phyloP scores from a whole-genome alignment of 768 basidiomycete species.

The Suillus subluteus region DNA sequence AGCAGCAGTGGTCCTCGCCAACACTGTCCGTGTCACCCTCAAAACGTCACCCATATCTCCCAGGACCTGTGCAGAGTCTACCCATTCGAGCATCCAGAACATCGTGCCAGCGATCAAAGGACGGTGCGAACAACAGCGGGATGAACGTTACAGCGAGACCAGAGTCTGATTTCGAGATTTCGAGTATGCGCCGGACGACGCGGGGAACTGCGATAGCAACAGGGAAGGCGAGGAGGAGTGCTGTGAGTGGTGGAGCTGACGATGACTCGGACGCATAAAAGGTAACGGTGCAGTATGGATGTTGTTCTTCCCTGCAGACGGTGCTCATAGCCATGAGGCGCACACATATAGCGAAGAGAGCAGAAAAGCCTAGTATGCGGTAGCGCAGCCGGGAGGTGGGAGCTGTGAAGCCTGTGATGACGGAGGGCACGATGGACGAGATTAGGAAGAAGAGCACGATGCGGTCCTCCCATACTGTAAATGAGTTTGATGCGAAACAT shows the following conservation, averaged over 20 bases:
- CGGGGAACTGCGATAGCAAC: constrained; percentile 60
- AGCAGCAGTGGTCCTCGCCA: constrained; percentile 60
- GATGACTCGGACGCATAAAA: constrained; percentile 80
- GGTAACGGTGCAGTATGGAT: constrained; percentile 85
- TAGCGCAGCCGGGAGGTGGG: constrained; percentile 69
- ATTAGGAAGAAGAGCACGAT: constrained; percentile 75
- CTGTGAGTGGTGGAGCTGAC: constrained; percentile 62
- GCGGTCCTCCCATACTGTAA: constrained; percentile 97
- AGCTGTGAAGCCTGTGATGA: constrained; percentile 66
- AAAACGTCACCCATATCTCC: constrained; percentile 48
- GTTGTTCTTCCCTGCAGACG: constrained; percentile 93
- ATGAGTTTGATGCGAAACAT: constrained; percentile 91
- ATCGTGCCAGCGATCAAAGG: constrained; percentile 60
- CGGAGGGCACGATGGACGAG: constrained; percentile 61
- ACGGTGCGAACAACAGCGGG: constrained; percentile 56
- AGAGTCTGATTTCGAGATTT: constrained; percentile 70
- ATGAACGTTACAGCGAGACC: constrained; percentile 73
- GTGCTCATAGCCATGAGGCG: constrained; percentile 83
- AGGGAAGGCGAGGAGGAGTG: constrained; percentile 61
- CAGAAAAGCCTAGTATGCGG: constrained; percentile 75
- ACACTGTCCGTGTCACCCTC: constrained; percentile 56
- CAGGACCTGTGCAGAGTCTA: constrained; percentile 56
- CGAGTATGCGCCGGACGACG: constrained; percentile 57
- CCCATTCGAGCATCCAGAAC: constrained; percentile 87
- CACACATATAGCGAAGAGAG: constrained; percentile 65